Evolutionary conservation across 2,329 filamentous ascomycete genomes (phyloP).

Genomic region (Thermothelomyces thermophilus): DNA sequence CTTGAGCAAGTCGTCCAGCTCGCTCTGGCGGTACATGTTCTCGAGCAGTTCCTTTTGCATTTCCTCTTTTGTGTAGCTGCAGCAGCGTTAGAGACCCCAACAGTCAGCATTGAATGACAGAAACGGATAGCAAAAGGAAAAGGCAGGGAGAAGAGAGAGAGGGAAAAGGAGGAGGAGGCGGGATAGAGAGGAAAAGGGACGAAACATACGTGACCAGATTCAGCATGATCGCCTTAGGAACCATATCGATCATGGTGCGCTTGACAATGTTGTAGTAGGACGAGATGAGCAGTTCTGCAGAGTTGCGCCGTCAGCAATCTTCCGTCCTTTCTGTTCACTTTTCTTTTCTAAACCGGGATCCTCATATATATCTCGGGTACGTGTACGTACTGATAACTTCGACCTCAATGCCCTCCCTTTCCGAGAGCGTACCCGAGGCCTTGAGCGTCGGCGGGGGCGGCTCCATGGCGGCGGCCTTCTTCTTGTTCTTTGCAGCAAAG

Average conservation of each 20-base stretch:
- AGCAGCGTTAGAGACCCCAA: background rate
- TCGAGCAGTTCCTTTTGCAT: constrained; percentile 97
- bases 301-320: no score
- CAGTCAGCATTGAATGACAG: no score
- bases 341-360: no score
- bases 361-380: no score
- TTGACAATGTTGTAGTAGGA: constrained; percentile 98
- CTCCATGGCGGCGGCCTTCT: constrained; percentile 99
- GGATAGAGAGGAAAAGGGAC: background rate
- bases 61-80: constrained; percentile 87
- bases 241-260: constrained; percentile 99
- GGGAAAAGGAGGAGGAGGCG: background rate
- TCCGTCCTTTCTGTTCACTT: no score
- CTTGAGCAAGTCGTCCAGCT: constrained; percentile 90
- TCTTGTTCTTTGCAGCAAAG: constrained; percentile 99
- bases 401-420: constrained; percentile 91
- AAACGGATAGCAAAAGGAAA: no score
- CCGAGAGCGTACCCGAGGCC: constrained; percentile 85
- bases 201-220: constrained; percentile 81
- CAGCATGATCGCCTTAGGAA: constrained; percentile 98
- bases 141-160: background rate
- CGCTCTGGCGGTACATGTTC: constrained; percentile 90
- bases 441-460: constrained; percentile 87
- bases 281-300: constrained; percentile 78
- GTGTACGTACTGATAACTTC: constrained; percentile 84